Conservation (phyloP, 768 basidiomycete genomes). For the Leccinum barrowsii region DNA sequence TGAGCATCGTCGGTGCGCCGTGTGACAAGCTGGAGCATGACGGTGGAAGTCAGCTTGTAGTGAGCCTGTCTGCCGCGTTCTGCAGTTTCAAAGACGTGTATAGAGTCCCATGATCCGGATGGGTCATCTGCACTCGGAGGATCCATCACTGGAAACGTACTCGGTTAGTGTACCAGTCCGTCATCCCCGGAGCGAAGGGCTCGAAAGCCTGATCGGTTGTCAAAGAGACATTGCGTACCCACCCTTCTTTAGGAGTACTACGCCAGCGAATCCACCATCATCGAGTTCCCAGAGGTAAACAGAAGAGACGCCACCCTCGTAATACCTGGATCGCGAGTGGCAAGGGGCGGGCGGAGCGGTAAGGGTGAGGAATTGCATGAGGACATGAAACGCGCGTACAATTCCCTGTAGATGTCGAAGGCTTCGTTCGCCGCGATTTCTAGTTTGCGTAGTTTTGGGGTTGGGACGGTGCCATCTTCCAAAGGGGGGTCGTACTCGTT, state of each 20-base stretch:
- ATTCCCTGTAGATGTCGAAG: constrained; percentile 95
- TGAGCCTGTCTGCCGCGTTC: constrained; percentile 91
- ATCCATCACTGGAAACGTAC: constrained; percentile 51
- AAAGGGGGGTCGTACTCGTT: constrained; percentile 92
- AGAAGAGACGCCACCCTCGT: constrained; percentile 95
- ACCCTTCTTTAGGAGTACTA: constrained; percentile 96
- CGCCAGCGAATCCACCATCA: constrained; percentile 94
- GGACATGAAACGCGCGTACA: constrained; percentile 50
- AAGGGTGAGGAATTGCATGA: background rate
- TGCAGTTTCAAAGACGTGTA: constrained; percentile 95
- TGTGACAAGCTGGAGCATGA: constrained; percentile 89
- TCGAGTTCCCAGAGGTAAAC: constrained; percentile 99
- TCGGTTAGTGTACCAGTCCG: constrained; percentile 1
- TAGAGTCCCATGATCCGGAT: constrained; percentile 94
- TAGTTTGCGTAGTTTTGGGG: constrained; percentile 79
- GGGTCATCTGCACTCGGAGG: constrained; percentile 56
- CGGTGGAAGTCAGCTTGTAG: constrained; percentile 95
- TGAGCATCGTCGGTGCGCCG: constrained; percentile 34
- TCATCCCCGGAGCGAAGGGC: constrained; percentile 1
- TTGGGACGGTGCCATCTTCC: constrained; percentile 86
- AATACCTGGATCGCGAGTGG: constrained; percentile 59
- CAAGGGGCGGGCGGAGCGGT: background rate
- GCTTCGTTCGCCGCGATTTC: constrained; percentile 94
- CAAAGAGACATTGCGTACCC: constrained; percentile 16
- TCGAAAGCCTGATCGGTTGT: background rate